phyloP scores from a whole-genome alignment of 768 basidiomycete genomes.

The Russula virescens region DNA sequence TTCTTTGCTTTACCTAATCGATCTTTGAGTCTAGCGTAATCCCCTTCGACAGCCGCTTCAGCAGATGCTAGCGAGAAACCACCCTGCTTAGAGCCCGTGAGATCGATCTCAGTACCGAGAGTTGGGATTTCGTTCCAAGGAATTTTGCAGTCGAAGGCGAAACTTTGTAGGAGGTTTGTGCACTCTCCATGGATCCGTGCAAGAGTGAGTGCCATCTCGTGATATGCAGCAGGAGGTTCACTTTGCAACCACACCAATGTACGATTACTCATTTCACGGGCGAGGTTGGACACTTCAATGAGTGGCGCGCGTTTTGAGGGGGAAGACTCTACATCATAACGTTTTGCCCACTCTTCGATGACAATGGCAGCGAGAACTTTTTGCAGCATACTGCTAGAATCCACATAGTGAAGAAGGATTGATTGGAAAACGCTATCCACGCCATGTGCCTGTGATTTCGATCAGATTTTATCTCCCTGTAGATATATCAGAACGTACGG shows the following conservation, averaged over 20 bases:
- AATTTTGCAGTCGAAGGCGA: conserved; percentile 83
- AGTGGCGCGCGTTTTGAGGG: conserved; percentile 36
- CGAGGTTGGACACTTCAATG: conserved; percentile 52
- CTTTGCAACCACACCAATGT: conserved; percentile 70
- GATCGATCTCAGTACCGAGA: conserved; percentile 72
- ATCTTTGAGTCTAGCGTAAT: conserved; percentile 71
- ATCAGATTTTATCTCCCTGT: conserved; percentile 5
- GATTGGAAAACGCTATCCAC: conserved; percentile 68
- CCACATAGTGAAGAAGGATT: conserved; percentile 71
- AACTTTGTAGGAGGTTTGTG: conserved; percentile 71
- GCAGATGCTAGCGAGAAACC: conserved; percentile 80
- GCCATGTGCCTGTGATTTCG: conserved; percentile 30
- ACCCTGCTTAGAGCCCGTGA: conserved; percentile 54
- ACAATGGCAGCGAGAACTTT: conserved; percentile 81
- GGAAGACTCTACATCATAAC: conserved; percentile 37
- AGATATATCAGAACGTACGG: conserved; percentile 37
- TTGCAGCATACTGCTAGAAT: conserved; percentile 88
- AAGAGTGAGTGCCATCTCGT: conserved; percentile 84
- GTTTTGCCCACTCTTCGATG: conserved; percentile 85
- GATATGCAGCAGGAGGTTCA: conserved; percentile 70
- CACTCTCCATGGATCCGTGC: conserved; percentile 78
- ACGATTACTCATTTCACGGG: conserved; percentile 60
- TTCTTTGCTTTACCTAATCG: conserved; percentile 74
- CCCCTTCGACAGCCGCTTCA: conserved; percentile 57
- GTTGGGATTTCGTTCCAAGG: conserved; percentile 72